These are phyloP conservation scores for Syzygium grande DNA, from an alignment of 345 rosid genomes.

Conservation along the genomic window DNA sequence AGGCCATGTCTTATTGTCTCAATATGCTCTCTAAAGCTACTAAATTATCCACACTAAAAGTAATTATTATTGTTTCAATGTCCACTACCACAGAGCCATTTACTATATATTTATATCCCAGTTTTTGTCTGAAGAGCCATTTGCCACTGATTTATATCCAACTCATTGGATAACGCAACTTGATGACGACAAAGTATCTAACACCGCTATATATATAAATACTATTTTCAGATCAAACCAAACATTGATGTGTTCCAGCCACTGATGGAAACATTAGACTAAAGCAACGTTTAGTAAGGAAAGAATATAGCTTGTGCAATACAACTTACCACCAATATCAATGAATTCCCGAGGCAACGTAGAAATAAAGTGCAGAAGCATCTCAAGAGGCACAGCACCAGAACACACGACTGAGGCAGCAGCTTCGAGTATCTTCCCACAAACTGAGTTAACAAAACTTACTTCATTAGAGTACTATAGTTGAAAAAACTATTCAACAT, in stretches of 20 bases:
- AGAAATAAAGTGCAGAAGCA: constrained; percentile 62
- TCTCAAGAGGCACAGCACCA: constrained; percentile 56
- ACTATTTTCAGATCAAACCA: background rate
- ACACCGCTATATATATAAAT: background rate
- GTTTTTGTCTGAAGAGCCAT: background rate
- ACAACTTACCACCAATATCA: constrained; percentile 62
- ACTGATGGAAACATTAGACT: background rate
- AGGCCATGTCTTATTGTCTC: background rate
- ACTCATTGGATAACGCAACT: background rate
- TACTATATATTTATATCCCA: background rate
- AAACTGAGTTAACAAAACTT: constrained; percentile 27
- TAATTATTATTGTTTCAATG: background rate
- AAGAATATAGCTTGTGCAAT: background rate
- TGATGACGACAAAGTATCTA: background rate
- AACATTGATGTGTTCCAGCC: background rate
- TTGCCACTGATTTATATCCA: background rate
- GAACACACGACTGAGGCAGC: constrained; percentile 46
- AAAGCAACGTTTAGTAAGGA: background rate
- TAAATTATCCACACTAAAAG: background rate
- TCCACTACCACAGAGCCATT: background rate
- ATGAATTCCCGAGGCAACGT: constrained; percentile 75
- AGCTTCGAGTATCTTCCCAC: constrained; percentile 55
- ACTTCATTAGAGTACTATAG: background rate
- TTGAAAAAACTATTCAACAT: constrained; percentile 2
- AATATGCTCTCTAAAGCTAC: background rate